A percentile compares a stretch with the other conserved stretches of the same genome.
Evolutionary conservation across 495 filamentous ascomycete genomes (phyloP).

Genomic region (Podospora pseudopauciseta): DNA sequence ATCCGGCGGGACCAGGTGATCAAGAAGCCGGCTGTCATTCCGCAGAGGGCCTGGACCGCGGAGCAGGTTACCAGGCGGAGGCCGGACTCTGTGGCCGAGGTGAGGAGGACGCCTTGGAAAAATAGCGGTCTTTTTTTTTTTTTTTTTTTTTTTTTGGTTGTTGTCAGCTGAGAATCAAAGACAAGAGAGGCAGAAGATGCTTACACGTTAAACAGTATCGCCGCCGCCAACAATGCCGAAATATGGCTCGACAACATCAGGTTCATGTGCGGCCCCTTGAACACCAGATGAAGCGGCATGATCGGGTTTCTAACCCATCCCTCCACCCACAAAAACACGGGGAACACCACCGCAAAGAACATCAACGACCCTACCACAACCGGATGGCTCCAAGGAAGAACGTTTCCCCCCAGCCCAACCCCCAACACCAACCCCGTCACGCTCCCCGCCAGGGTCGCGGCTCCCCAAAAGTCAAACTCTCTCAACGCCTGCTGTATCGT

Average conservation of each 20-base stretch:
- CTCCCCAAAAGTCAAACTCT: conserved; percentile 66
- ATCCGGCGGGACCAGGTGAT: conserved; percentile 64
- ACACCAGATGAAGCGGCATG: conserved; percentile 64
- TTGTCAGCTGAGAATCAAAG: conserved; percentile 2
- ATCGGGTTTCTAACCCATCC: conserved; percentile 58
- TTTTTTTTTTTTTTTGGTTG: conserved; percentile 18
- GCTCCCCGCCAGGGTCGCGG: conserved; percentile 57
- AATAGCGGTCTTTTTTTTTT: conserved; percentile 53
- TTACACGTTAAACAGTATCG: conserved; percentile 68
- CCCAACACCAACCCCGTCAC: conserved; percentile 69
- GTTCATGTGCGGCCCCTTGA: conserved; percentile 56
- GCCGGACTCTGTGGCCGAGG: conserved; percentile 66
- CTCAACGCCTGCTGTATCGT: conserved; percentile 56
- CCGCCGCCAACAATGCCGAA: conserved; percentile 58
- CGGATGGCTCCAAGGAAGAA: conserved; percentile 58
- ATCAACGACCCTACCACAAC: conserved; percentile 61
- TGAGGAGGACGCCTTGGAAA: conserved; percentile 76
- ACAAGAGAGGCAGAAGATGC: not conserved
- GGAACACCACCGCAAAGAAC: conserved; percentile 52
- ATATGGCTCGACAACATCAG: conserved; percentile 72
- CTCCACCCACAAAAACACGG: conserved; percentile 62
- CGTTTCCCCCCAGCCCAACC: conserved; percentile 3
- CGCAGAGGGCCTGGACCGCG: conserved; percentile 53
- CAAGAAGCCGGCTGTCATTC: conserved; percentile 63
- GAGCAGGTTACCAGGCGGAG: conserved; percentile 63